Percentiles rank a stretch among this genome's conserved stretches.
phyloP scores from a whole-genome alignment of 129 eudicot species.

The Cynara cardunculus region DNA sequence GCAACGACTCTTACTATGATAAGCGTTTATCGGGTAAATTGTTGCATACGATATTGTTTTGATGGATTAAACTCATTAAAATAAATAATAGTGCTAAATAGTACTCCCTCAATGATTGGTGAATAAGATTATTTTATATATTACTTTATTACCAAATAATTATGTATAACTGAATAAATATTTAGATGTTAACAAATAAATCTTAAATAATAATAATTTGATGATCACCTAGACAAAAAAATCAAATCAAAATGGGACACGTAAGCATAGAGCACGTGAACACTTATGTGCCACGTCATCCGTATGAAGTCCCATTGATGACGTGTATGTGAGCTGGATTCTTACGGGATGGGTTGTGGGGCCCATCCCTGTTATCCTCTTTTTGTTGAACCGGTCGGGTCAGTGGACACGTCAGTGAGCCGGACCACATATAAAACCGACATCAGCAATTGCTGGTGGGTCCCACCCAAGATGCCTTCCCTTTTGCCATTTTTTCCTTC shows the following conservation, averaged over 20 bases:
- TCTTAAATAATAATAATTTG: too few relatives aligned
- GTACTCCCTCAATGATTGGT: too few relatives aligned
- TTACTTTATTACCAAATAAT: too few relatives aligned
- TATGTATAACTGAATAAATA: too few relatives aligned
- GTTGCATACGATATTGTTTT: too few relatives aligned
- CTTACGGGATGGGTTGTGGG: constrained; percentile 24
- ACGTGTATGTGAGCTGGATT: constrained; percentile 31
- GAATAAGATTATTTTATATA: too few relatives aligned
- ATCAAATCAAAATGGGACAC: neutral
- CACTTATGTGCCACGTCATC: constrained; percentile 7
- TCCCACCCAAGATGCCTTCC: constrained; percentile 24
- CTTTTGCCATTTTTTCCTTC: neutral
- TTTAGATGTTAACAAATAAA: too few relatives aligned
- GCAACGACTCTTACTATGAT: too few relatives aligned
- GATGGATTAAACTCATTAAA: too few relatives aligned
- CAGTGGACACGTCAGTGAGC: constrained; percentile 22
- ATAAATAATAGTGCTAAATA: too few relatives aligned
- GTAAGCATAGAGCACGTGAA: neutral
- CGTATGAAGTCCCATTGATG: constrained; percentile 4
- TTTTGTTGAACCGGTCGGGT: neutral
- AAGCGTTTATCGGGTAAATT: too few relatives aligned
- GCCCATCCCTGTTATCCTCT: neutral
- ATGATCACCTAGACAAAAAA: neutral
- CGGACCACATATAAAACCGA: constrained; percentile 33
- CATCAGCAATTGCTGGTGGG: constrained; percentile 21